Conservation (phyloP, 257 asterid genomes). For the Paraleonurus japonicus region DNA sequence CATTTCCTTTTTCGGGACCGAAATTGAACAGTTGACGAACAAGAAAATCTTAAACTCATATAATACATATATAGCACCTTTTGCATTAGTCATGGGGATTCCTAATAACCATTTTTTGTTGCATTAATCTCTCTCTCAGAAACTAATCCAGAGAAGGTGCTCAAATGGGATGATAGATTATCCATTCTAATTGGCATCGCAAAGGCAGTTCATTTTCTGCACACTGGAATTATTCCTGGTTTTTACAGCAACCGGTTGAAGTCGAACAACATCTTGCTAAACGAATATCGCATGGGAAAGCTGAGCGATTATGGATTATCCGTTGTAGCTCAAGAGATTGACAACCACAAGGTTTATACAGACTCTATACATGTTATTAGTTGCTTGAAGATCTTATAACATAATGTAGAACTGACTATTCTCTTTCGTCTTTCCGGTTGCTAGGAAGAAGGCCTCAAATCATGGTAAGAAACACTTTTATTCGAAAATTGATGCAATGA, state of each 20-base stretch:
- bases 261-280: constrained; percentile 55
- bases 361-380: background rate
- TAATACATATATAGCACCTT: background rate
- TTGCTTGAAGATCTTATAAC: background rate
- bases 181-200: constrained; percentile 54
- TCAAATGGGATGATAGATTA: constrained; percentile 67
- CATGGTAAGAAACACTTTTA: constrained; percentile 42
- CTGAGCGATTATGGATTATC: constrained; percentile 75
- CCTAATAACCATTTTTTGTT: background rate
- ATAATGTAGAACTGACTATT: background rate
- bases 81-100: background rate
- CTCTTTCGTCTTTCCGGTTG: constrained; percentile 1
- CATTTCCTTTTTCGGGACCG: too few relatives aligned
- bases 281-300: constrained; percentile 58
- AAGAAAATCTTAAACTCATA: too few relatives aligned
- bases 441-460: constrained; percentile 45
- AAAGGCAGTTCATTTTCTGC: constrained; percentile 79
- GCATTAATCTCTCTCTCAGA: constrained; percentile 38
- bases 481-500: background rate
- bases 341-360: constrained; percentile 39
- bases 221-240: constrained; percentile 72
- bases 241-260: constrained; percentile 55
- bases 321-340: constrained; percentile 47
- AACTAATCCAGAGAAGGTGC: constrained; percentile 46
- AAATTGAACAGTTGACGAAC: too few relatives aligned